Base-by-base conservation (phyloP, 495 filamentous ascomycete species). In the Aspergillus asperescens region DNA sequence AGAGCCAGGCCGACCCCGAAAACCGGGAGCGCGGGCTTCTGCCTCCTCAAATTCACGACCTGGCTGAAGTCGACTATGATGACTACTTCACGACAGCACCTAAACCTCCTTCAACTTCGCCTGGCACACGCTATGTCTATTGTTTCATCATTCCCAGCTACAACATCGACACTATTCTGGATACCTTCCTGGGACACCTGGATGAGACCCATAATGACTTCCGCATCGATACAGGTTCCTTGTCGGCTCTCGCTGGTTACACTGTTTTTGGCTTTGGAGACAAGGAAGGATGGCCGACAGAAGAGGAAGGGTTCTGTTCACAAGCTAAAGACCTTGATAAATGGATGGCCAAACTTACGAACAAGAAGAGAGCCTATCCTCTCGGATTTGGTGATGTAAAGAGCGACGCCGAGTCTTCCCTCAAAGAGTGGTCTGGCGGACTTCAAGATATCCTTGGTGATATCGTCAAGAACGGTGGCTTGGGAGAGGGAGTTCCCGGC, bases 181-280 rank as follows among this genome's bases (percentile, higher is more conserved):
- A 87, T 63, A 87, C 77, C 15, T 89, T 96, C 63, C 69, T 96
- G 12, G 78, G 83, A 43, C 89, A 96, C 66, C 68, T 97, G 10
- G 75, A 84, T 59, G 92, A 97, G 60, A 97, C 90, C 0, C 91
- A 96, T 61, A 78, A 96, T 69, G 92, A 97, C 66, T 96, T 96
- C 71, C 83, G 92, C 16, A 93, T 97, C 53, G 90, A 96, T 64
- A 95, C 90, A 0, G 85, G 87, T 1, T 86, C 93, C 0, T 66
- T 97, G 35, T 84, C 85, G 0, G 70, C 70, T 8, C 68, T 96
- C 32, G 72, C 89, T 4, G 92, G 92, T 9, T 97, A 94, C 61
- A 87, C 86, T 0, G 92, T 97, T 2, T 96, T 96, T 74, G 92
- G 92, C 0, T 85, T 96, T 58, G 92, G 92, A 16, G 92, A 97